A percentile compares a stretch with the other conserved stretches of the same genome.
phyloP scores from a whole-genome alignment of 2,329 filamentous ascomycete genomes.

The Aspergillus sp. region DNA sequence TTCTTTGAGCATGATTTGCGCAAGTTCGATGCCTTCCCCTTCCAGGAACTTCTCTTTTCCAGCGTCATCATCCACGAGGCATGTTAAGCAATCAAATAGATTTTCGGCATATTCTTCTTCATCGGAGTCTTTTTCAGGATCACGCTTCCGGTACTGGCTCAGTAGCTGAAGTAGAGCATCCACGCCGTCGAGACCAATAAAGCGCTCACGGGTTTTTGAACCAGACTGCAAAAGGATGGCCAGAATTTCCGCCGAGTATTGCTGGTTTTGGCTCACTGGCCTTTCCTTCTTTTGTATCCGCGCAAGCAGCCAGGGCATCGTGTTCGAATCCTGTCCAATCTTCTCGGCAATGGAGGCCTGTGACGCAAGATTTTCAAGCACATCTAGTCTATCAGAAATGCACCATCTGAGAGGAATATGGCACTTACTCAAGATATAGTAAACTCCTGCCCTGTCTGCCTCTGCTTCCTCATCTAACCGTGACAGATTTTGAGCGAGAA shows the following conservation, averaged over 20 bases:
- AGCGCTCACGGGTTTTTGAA: conserved; percentile 63
- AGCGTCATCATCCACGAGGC: conserved; percentile 72
- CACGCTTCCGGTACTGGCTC: conserved; percentile 80
- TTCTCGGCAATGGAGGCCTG: conserved; percentile 69
- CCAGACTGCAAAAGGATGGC: conserved; percentile 86
- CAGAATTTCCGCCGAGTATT: conserved; percentile 90
- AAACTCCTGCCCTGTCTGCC: conserved; percentile 81
- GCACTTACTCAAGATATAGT: conserved; percentile 69
- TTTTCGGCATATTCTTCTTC: conserved; percentile 97
- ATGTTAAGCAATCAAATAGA: conserved; percentile 83
- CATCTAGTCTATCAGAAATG: conserved; percentile 42
- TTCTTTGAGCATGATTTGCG: conserved; percentile 87
- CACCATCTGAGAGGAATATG: conserved; percentile 13
- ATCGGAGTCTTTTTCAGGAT: conserved; percentile 81
- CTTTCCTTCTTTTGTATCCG: conserved; percentile 73
- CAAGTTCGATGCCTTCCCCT: conserved; percentile 89
- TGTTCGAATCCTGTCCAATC: conserved; percentile 69
- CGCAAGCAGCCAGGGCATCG: conserved; percentile 77
- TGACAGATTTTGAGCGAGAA: conserved; percentile 63
- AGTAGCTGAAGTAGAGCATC: conserved; percentile 82
- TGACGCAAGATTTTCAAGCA: conserved; percentile 85
- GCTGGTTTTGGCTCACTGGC: conserved; percentile 83
- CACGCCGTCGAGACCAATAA: conserved; percentile 71
- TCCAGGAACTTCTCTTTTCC: conserved; percentile 85
- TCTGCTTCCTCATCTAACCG: conserved; percentile 75